Evolutionary conservation across 768 basidiomycete genomes (phyloP), one percentile per base, ranked within the genome.

Genomic region (Lentinula sp.): DNA sequence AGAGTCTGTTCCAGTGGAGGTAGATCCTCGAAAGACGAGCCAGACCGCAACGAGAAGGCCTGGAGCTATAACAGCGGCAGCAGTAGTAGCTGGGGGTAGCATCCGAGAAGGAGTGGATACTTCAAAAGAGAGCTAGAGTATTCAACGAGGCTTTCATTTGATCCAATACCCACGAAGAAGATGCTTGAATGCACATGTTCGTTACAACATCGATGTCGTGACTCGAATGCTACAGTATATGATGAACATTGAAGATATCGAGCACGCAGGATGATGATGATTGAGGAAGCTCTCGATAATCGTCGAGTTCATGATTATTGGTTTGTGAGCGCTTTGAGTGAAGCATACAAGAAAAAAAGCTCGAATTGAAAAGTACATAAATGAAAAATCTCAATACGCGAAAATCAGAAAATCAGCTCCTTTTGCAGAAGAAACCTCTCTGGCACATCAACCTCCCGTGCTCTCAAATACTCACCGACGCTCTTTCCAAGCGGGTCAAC

Each of bases 401-500:
- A 13, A 11, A 18, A 18, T 34, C 37, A 32, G 5, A 16, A n/a
- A 34, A 21, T n/a, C 40, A 16, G 5, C 37, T 32, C 55, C 28
- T 15, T 40, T 23, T 28, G 13, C 31, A 21, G 3, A 8, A 59
- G 15, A 48, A 59, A 59, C 18, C 11, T 59, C 45, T 35, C 45
- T 21, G 57, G 57, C 6, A 59, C 32, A n/a, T 59, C 57, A 42
- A 59, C 46, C 34, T 42, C 34, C 31, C 40, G 18, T n/a, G 57
- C 57, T 37, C 57, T 48, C 34, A 59, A n/a, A 21, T 35, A 50
- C 32, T 59, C 57, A 15, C 57, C 57, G 18, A 59, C 57, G 21
- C 45, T 50, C 37, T 59, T 59, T 8, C 57, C 57, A 15, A 59
- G 32, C 8, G 45, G 48, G n/a, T 59, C 57, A 10, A 59, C 45